phyloP scores from a whole-genome alignment of 2,329 filamentous ascomycete species.

The Trichoderma cornu-damae region DNA sequence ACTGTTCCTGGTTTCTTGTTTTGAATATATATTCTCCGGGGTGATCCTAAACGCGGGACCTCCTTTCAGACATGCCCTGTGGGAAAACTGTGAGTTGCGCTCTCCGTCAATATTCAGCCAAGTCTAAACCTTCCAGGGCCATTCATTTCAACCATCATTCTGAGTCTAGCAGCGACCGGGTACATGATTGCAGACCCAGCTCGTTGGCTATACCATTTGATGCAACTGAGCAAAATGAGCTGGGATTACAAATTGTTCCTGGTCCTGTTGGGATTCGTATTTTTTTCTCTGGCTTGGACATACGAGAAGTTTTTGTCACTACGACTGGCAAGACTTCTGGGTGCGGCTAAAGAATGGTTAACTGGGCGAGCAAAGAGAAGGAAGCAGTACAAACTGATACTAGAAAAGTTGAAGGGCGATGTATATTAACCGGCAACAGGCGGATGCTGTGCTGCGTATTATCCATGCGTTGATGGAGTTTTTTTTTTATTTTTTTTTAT shows the following conservation, averaged over 20 bases:
- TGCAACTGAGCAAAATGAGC: slow-evolving; percentile 80
- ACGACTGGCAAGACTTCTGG: slow-evolving; percentile 61
- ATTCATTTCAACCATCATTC: slow-evolving; percentile 70
- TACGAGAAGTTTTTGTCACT: slow-evolving; percentile 69
- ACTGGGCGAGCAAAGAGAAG: slow-evolving; percentile 64
- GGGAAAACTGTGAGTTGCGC: slow-evolving; percentile 63
- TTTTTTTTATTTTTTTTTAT: too few relatives aligned
- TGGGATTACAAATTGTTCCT: slow-evolving; percentile 68
- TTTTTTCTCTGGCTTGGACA: slow-evolving; percentile 63
- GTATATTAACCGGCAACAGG: background rate
- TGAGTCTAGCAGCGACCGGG: slow-evolving; percentile 60
- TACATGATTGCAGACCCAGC: slow-evolving; percentile 80
- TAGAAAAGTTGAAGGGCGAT: background rate
- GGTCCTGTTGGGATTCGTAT: slow-evolving; percentile 62
- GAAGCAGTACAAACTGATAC: slow-evolving; percentile 42
- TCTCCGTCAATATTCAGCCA: too few relatives aligned
- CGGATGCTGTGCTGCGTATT: background rate
- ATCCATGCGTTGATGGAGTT: background rate
- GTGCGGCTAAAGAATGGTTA: slow-evolving; percentile 54
- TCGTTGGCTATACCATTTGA: slow-evolving; percentile 62
- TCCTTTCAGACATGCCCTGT: slow-evolving; percentile 78
- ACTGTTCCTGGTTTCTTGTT: slow-evolving; percentile 84
- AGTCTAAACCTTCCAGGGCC: slow-evolving; percentile 54
- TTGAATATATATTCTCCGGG: slow-evolving; percentile 88
- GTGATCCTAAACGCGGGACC: slow-evolving; percentile 86